Base-by-base conservation (phyloP, 1,139 yeast species). In the Entelexis paramagnoliae region DNA sequence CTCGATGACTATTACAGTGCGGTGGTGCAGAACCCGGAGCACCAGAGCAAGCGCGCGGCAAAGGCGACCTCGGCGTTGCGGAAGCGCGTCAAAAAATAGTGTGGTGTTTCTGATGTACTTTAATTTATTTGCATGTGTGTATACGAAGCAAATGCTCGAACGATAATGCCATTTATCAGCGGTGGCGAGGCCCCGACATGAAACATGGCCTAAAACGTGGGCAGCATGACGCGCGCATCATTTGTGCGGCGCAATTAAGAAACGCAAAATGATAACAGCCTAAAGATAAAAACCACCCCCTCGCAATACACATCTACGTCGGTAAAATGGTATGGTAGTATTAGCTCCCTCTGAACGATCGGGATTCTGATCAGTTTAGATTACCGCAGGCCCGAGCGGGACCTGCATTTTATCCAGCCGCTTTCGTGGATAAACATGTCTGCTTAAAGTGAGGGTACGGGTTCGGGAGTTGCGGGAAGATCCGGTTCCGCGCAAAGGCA, bases 31-130 rank as follows among this genome's bases (percentile, higher is more conserved):
- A 51, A 59, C 22, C 58, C 58, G 10, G 49, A 49, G 19, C n/a
- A 50, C 24, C 47, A 49, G 14, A 57, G 60, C 53, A 59, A 59
- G 28, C 57, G 62, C 1, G 60, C 62, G 1, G 48, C 55, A 8
- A 51, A 51, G 29, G 62, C 62, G 3, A 44, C 54, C 1, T 22
- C 48, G n/a, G 14, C 34, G 6, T 26, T 55, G 43, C 50, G 57
- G 4, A 53, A 51, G 22, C 16, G 33, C 1, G 33, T 30, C 5
- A 51, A 49, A n/a, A 46, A 26, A 41, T 22, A 43, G 20, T 10
- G 24, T 4, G 3, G 4, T 41, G 22, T 16, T 16, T 13, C 8
- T 22, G 4, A 6, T 22, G 24, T 22, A 4, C 24, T 22, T 22
- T 22, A 22, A 22, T 4, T 22, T 22, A 22, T 22, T 22, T 22